Evolutionary conservation across 2,329 filamentous ascomycete genomes (phyloP).

Genomic region (Beauveria sp.): DNA sequence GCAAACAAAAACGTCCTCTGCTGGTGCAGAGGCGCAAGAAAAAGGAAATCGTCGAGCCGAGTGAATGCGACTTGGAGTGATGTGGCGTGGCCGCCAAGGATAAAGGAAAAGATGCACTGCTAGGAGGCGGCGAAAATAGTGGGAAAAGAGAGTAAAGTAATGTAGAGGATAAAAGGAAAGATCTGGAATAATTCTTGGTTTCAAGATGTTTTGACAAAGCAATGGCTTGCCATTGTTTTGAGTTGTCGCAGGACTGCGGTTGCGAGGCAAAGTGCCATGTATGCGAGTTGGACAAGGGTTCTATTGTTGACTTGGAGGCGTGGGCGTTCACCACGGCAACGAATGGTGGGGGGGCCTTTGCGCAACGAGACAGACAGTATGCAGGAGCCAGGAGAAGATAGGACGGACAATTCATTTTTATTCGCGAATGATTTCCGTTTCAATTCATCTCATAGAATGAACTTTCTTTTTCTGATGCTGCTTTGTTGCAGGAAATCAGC

Average conservation of each 20-base stretch:
- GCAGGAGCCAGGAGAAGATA: not conserved
- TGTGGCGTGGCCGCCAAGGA: too few relatives aligned
- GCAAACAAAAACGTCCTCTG: not conserved
- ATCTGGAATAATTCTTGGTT: too few relatives aligned
- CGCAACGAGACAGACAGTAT: not conserved
- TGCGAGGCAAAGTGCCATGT: not conserved
- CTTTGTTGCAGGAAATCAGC: too few relatives aligned
- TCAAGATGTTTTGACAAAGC: too few relatives aligned
- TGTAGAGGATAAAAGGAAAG: too few relatives aligned
- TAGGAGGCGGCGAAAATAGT: too few relatives aligned
- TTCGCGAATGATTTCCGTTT: not conserved
- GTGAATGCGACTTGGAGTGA: too few relatives aligned
- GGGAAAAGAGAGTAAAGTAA: too few relatives aligned
- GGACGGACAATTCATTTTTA: not conserved
- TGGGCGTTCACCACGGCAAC: constrained; percentile 12
- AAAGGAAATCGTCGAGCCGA: too few relatives aligned
- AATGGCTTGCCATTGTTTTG: not conserved
- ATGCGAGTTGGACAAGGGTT: not conserved
- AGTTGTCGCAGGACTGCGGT: not conserved
- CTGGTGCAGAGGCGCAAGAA: too few relatives aligned
- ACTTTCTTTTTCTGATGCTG: too few relatives aligned
- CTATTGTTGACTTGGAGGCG: constrained; percentile 11
- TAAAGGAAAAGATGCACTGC: too few relatives aligned
- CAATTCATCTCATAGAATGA: not conserved
- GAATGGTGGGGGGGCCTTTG: not conserved